These are phyloP conservation scores for Globisporangium cystogenes DNA, from an alignment of 352 stramenopile genomes.

Conservation along the genomic window DNA sequence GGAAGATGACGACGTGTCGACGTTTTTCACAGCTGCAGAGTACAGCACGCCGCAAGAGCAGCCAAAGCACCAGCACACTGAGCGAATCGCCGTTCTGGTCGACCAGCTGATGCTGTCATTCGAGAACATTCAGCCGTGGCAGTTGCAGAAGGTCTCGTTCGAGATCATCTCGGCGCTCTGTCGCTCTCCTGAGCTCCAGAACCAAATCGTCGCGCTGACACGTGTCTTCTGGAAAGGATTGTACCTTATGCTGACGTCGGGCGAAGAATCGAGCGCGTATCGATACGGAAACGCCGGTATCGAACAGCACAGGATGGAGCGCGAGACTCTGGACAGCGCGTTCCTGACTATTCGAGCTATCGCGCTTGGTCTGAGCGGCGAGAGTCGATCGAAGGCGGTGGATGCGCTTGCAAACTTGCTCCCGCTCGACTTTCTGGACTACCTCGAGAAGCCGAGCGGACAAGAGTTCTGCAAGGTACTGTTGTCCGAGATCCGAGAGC, in stretches of 20 bases:
- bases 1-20: constrained; percentile 40
- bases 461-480: constrained; percentile 72
- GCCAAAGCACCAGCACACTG: constrained; percentile 24
- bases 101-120: constrained; percentile 64
- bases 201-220: constrained; percentile 59
- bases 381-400: constrained; percentile 42
- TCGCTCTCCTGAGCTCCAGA: constrained; percentile 37
- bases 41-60: constrained; percentile 32
- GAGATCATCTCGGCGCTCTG: constrained; percentile 71
- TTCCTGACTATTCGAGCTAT: constrained; percentile 60
- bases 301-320: constrained; percentile 49
- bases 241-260: constrained; percentile 68
- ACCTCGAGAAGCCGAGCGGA: constrained; percentile 57
- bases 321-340: constrained; percentile 67
- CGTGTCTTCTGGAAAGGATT: constrained; percentile 76
- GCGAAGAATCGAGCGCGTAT: constrained; percentile 44
- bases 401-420: constrained; percentile 66
- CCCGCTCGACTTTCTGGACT: constrained; percentile 68
- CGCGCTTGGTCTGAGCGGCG: constrained; percentile 45
- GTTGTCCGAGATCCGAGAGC: constrained; percentile 66
- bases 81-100: constrained; percentile 53
- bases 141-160: constrained; percentile 73
- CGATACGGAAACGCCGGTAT: constrained; percentile 21
- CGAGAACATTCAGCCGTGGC: constrained; percentile 73
- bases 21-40: constrained; percentile 50